Base-by-base conservation (phyloP, 495 filamentous ascomycete genomes). In the Xylaria scruposa region DNA sequence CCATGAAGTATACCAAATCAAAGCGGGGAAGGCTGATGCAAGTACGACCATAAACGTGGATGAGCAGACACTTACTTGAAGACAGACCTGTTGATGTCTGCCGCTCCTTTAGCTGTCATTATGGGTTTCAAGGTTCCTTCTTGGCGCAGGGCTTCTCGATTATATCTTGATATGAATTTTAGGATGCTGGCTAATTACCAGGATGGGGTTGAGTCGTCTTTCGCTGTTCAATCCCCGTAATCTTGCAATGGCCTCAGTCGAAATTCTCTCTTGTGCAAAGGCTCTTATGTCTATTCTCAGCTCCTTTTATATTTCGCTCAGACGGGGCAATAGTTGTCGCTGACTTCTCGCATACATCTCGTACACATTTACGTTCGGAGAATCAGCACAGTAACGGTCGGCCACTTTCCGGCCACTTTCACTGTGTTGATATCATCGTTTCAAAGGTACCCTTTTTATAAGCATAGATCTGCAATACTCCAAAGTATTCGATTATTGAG, bases 21-120 rank as follows among this genome's bases (percentile, higher is more conserved):
- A 70, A 56, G 58, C 69, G 71, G 62, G 74, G 49, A 68, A 64
- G 36, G 47, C 58, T 63, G 49, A 58, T n/a, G 33, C 42, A 38
- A 3, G 47, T 21, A 54, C 1, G 15, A 40, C 15, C 51, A 33
- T n/a, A 44, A 26, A 42, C 15, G 26, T 42, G 69, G 59, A 71
- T 36, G 42, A 31, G 8, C 1, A 47, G 49, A 26, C 62, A 76
- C 83, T 77, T 70, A 84, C 83, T 85, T 81, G 77, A 85, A 85
- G 67, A 77, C 81, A n/a, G 75, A 78, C 78, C 80, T 80, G 72
- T 85, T 85, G n/a, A 77, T 71, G 13, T 77, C 77, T 21, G 79
- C 73, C 58, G 79, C 67, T 59, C 68, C 73, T 51, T 5, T 3
- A 36, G 59, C n/a, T 46, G 21, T 38, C 31, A 26, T 26, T 29